Conservation (phyloP, 2,329 filamentous ascomycete species). For the Phaeophleospora eucalypticola region DNA sequence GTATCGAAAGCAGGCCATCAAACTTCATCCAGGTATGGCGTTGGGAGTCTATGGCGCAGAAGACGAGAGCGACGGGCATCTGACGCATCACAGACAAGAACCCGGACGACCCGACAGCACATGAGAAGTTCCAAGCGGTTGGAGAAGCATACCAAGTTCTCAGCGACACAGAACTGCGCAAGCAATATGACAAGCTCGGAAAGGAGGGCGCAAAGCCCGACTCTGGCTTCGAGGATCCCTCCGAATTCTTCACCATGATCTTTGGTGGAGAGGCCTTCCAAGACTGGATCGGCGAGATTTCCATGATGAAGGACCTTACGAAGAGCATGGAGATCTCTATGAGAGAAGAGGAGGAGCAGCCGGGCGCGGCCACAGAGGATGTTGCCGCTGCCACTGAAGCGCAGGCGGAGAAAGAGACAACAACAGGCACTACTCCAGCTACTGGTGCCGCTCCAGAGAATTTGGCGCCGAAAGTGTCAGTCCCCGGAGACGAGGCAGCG, state of each 20-base stretch:
- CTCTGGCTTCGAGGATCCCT: slow-evolving; percentile 88
- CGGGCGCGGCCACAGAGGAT: slow-evolving; percentile 42
- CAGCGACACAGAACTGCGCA: slow-evolving; percentile 79
- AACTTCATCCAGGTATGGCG: slow-evolving; percentile 69
- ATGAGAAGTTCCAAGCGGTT: slow-evolving; percentile 86
- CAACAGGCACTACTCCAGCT: slow-evolving; percentile 19
- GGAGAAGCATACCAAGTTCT: slow-evolving; percentile 76
- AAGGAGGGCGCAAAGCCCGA: slow-evolving; percentile 90
- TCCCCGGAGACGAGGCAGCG: slow-evolving; percentile 12
- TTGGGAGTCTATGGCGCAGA: background rate
- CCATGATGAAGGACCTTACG: slow-evolving; percentile 95
- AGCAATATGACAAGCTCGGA: slow-evolving; percentile 93
- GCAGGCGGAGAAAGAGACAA: slow-evolving; percentile 19
- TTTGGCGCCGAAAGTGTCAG: slow-evolving; percentile 10
- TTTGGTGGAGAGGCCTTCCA: slow-evolving; percentile 95
- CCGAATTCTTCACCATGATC: slow-evolving; percentile 97
- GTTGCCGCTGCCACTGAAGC: slow-evolving; percentile 44
- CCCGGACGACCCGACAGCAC: slow-evolving; percentile 87
- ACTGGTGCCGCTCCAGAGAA: slow-evolving; percentile 9
- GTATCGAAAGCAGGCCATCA: slow-evolving; percentile 86
- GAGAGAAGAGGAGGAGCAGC: slow-evolving; percentile 66
- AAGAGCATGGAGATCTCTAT: slow-evolving; percentile 98
- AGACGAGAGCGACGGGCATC: background rate
- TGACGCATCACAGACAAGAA: slow-evolving; percentile 72
- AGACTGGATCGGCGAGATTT: slow-evolving; percentile 97